A percentile compares a stretch with the other conserved stretches of the same genome.
These are phyloP conservation scores for Venturia aucupariae DNA, from an alignment of 2,329 filamentous ascomycete species.

Conservation along the genomic window DNA sequence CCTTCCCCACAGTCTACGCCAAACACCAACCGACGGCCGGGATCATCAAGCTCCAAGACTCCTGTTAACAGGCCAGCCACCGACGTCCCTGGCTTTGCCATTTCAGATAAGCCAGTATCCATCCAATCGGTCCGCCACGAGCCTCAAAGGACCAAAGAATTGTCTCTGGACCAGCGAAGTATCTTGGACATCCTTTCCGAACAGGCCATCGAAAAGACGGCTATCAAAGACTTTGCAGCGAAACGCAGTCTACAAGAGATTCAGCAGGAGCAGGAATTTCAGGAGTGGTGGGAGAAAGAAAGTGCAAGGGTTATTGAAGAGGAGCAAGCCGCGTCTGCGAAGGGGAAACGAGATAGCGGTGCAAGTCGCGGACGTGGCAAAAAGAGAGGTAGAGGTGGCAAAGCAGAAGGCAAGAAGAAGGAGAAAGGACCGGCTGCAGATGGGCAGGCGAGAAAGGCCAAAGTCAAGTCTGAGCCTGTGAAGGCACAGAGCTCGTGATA, in stretches of 20 bases:
- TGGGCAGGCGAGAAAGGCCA: background rate
- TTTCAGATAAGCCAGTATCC: slow-evolving; percentile 26
- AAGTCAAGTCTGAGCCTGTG: background rate
- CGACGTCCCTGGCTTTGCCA: slow-evolving; percentile 22
- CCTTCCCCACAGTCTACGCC: slow-evolving; percentile 14
- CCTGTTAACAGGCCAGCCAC: slow-evolving; percentile 25
- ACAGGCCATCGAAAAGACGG: slow-evolving; percentile 75
- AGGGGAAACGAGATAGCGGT: background rate
- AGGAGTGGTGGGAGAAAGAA: slow-evolving; percentile 93
- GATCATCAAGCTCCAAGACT: slow-evolving; percentile 21
- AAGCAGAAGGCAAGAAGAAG: background rate
- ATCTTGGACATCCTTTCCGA: slow-evolving; percentile 84
- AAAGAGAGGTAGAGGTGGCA: slow-evolving; percentile 11
- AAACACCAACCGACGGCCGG: background rate
- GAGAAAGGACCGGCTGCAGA: background rate
- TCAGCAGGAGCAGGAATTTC: slow-evolving; percentile 92
- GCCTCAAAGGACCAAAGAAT: slow-evolving; percentile 47
- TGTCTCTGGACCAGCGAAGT: slow-evolving; percentile 60
- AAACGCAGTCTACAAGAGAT: slow-evolving; percentile 91
- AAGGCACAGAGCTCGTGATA: background rate
- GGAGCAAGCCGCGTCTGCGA: slow-evolving; percentile 20
- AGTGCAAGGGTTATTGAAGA: slow-evolving; percentile 60
- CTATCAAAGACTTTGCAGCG: slow-evolving; percentile 66
- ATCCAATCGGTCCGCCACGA: slow-evolving; percentile 40
- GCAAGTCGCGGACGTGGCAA: slow-evolving; percentile 12